Percentiles rank a stretch among this genome's conserved stretches.
phyloP scores from a whole-genome alignment of 768 basidiomycete species.

The Kwoniella dendrophila region DNA sequence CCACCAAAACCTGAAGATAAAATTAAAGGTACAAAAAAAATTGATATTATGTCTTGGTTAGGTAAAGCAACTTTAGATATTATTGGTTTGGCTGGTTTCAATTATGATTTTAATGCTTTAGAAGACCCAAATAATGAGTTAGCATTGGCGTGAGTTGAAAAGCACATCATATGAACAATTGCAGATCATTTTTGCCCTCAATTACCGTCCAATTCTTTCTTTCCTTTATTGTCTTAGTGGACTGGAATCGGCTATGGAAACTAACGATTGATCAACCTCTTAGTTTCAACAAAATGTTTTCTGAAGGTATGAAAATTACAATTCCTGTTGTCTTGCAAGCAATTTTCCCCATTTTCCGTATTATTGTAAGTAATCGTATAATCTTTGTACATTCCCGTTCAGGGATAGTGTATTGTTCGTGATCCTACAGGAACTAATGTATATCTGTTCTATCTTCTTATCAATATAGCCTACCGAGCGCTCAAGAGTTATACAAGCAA shows the following conservation, averaged over 20 bases:
- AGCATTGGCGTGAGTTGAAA: constrained; percentile 76
- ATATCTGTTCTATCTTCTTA: no score
- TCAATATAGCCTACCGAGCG: constrained; percentile 62
- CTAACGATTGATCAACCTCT: no score
- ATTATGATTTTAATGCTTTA: constrained; percentile 78
- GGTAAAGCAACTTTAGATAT: constrained; percentile 72
- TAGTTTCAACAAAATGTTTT: constrained; percentile 47
- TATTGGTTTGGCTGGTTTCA: constrained; percentile 76
- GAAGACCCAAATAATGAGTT: constrained; percentile 83
- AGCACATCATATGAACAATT: no score
- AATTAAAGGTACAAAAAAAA: constrained; percentile 33
- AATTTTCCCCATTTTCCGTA: constrained; percentile 58
- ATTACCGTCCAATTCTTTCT: no score
- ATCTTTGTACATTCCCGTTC: no score
- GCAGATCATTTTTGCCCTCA: no score
- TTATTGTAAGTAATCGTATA: constrained; percentile 47
- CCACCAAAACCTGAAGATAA: constrained; percentile 26
- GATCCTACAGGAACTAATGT: no score
- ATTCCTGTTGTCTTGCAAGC: constrained; percentile 31
- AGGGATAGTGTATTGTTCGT: no score
- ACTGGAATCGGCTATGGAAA: no score
- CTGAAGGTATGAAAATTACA: constrained; percentile 27
- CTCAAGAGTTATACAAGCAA: constrained; percentile 59
- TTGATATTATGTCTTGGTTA: constrained; percentile 67
- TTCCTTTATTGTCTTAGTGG: no score